Percentiles rank a stretch among this genome's conserved stretches.
phyloP scores from a whole-genome alignment of 768 basidiomycete genomes.

The Boletus patriciae region DNA sequence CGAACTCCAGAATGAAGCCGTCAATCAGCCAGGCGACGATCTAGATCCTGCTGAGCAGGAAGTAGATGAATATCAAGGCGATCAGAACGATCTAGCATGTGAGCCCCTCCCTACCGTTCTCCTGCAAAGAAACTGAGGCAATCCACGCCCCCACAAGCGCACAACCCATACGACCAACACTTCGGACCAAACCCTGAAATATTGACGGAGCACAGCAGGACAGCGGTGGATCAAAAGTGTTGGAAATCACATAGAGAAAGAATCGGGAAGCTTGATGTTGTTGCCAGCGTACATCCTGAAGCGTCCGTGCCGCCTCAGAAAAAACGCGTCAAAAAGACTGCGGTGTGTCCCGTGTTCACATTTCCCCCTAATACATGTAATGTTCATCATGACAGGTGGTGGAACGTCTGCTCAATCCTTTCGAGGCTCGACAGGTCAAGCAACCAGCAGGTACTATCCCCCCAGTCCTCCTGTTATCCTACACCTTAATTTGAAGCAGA shows the following conservation, averaged over 20 bases:
- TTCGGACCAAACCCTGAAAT: conserved; percentile 62
- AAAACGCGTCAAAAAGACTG: conserved; percentile 24
- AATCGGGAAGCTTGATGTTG: conserved; percentile 52
- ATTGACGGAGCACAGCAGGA: conserved; percentile 50
- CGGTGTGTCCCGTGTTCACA: conserved; percentile 18
- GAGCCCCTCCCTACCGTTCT: not conserved
- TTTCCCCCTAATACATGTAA: not conserved
- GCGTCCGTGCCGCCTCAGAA: conserved; percentile 36
- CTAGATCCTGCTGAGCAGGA: conserved; percentile 30
- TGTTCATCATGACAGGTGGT: conserved; percentile 43
- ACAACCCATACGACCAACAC: conserved; percentile 67
- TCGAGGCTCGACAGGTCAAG: conserved; percentile 53
- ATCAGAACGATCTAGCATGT: conserved; percentile 31
- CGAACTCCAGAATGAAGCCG: conserved; percentile 1
- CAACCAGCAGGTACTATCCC: conserved; percentile 48
- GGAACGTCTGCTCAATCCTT: conserved; percentile 55
- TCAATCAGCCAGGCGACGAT: conserved; percentile 21
- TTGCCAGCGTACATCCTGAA: conserved; percentile 48
- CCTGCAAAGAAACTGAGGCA: not conserved
- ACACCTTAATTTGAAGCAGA: conserved; percentile 36
- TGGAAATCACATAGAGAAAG: conserved; percentile 57
- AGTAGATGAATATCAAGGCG: conserved; percentile 25
- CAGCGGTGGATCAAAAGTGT: conserved; percentile 50
- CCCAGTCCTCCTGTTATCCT: not conserved
- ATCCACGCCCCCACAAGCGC: conserved; percentile 7